Percentiles rank a stretch among this genome's conserved stretches.
These are phyloP conservation scores for Beauveria rudraprayagi DNA, from an alignment of 2,329 filamentous ascomycete species.

Conservation along the genomic window DNA sequence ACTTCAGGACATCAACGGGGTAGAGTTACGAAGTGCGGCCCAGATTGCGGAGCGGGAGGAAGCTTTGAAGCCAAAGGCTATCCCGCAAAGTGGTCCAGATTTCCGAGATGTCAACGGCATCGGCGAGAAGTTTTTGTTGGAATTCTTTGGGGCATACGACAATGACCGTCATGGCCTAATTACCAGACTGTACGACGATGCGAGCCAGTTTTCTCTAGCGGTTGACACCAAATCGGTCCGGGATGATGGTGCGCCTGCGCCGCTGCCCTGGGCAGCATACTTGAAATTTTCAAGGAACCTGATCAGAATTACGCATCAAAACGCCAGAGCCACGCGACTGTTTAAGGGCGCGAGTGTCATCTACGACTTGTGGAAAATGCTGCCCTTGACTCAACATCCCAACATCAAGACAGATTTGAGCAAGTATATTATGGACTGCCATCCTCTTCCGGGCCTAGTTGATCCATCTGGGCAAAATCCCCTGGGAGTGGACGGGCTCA, in stretches of 20 bases:
- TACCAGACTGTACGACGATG: constrained; percentile 63
- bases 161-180: constrained; percentile 56
- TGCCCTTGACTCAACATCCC: constrained; percentile 70
- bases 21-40: constrained; percentile 64
- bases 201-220: constrained; percentile 67
- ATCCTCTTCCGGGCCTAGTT: constrained; percentile 60
- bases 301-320: constrained; percentile 54
- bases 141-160: constrained; percentile 70
- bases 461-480: constrained; percentile 58
- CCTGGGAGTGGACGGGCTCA: constrained; percentile 66
- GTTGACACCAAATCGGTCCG: constrained; percentile 55
- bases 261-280: constrained; percentile 63
- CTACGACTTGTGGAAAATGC: constrained; percentile 55
- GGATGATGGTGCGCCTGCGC: constrained; percentile 34
- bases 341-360: constrained; percentile 60
- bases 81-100: constrained; percentile 56
- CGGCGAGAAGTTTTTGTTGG: constrained; percentile 65
- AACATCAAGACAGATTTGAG: constrained; percentile 56
- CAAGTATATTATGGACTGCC: constrained; percentile 79
- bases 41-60: constrained; percentile 52
- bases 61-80: constrained; percentile 43
- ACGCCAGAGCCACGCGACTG: constrained; percentile 55
- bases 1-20: constrained; percentile 67
- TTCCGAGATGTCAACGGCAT: constrained; percentile 69
- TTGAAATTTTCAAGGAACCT: constrained; percentile 74